A percentile compares a stretch with the other conserved stretches of the same genome.
These are phyloP conservation scores for Aspergillus egyptiacus DNA, from an alignment of 495 filamentous ascomycete species.

Conservation along the genomic window DNA sequence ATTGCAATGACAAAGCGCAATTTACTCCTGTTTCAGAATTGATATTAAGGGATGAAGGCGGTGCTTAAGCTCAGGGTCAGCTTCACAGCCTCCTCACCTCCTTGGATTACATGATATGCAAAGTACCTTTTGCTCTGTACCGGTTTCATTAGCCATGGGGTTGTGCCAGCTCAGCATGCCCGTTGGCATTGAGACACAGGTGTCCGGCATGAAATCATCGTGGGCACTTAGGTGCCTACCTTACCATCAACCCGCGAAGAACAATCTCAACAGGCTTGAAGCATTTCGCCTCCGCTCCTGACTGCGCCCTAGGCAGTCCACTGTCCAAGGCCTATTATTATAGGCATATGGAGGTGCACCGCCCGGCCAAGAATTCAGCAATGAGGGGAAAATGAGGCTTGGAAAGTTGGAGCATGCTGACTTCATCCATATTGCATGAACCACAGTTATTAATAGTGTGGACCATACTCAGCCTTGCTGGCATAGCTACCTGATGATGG, in stretches of 20 bases:
- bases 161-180: no score
- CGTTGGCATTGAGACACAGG: no score
- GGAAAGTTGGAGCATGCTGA: neutral
- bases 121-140: neutral
- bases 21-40: slow-evolving; percentile 11
- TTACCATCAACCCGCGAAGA: no score
- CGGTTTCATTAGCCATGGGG: no score
- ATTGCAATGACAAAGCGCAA: neutral
- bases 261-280: neutral
- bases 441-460: no score
- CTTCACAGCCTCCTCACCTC: slow-evolving; percentile 4
- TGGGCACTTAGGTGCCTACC: neutral
- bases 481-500: no score
- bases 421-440: neutral
- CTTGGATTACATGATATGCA: neutral
- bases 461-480: slow-evolving; percentile 3
- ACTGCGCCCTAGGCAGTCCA: no score
- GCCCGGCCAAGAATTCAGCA: neutral
- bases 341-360: neutral
- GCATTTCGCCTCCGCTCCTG: no score
- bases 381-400: slow-evolving; percentile 1
- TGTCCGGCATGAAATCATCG: slow-evolving; percentile 1
- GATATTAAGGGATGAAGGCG: slow-evolving; percentile 6
- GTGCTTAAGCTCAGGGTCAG: neutral
- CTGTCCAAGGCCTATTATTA: no score